Percentiles rank a stretch among this genome's conserved stretches.
Evolutionary conservation across 768 basidiomycete species (phyloP).

Genomic region (Amanita molliuscula): DNA sequence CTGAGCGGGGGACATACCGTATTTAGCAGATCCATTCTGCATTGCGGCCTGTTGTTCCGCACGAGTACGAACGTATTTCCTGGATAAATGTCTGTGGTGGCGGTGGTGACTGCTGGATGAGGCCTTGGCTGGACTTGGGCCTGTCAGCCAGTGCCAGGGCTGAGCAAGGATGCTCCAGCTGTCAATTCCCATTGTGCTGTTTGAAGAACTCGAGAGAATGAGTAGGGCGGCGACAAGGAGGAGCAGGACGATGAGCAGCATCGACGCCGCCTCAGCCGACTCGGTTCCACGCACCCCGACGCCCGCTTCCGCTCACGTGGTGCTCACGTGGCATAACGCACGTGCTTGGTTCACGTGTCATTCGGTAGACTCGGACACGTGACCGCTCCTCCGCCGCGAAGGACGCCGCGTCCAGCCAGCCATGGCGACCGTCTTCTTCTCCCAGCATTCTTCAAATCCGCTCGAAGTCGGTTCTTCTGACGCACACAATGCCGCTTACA

Average conservation of each 20-base stretch:
- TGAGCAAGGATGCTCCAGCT: conserved; percentile 35
- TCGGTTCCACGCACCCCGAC: neutral
- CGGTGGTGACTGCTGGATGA: neutral
- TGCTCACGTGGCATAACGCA: no score
- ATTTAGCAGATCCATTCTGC: conserved; percentile 20
- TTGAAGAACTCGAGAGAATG: conserved; percentile 20
- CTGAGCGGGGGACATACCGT: conserved; percentile 9
- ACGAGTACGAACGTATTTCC: conserved; percentile 40
- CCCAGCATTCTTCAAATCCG: conserved; percentile 23
- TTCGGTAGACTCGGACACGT: neutral
- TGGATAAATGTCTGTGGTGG: conserved; percentile 31
- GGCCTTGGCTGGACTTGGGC: conserved; percentile 11
- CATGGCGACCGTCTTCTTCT: conserved; percentile 13
- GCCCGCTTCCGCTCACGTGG: no score
- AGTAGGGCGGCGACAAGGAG: conserved; percentile 44
- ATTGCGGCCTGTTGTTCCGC: conserved; percentile 47
- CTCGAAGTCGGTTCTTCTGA: conserved; percentile 18
- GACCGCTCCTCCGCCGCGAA: conserved; percentile 3
- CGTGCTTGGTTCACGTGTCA: neutral
- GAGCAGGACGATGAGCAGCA: conserved; percentile 38
- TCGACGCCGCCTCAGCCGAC: no score
- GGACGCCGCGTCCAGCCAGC: conserved; percentile 9
- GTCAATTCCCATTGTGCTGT: conserved; percentile 45
- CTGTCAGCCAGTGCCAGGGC: conserved; percentile 55
- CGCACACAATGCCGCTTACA: conserved; percentile 12